phyloP scores from a whole-genome alignment of 306 rosid genomes.

The Medicago ruthenica region DNA sequence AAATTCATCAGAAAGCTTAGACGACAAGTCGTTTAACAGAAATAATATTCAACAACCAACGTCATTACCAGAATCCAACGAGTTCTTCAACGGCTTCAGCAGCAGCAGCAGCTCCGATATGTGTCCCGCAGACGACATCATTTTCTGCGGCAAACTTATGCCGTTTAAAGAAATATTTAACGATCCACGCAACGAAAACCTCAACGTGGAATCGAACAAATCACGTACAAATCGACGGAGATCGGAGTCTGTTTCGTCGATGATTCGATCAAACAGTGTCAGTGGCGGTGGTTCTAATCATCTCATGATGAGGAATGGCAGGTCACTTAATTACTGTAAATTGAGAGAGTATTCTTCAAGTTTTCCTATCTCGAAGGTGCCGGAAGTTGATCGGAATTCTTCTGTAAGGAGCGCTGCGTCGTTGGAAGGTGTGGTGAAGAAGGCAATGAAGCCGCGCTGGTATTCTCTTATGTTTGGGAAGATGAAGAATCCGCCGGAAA shows the following conservation, averaged over 20 bases:
- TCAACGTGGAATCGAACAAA: background rate
- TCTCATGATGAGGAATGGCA: conserved; percentile 55
- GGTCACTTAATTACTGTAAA: conserved; percentile 60
- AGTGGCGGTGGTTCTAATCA: conserved; percentile 22
- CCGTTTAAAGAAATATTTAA: conserved; percentile 48
- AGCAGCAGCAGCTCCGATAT: conserved; percentile 51
- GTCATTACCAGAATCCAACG: conserved; percentile 45
- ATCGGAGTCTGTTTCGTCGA: conserved; percentile 62
- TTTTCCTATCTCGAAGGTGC: conserved; percentile 33
- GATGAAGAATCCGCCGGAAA: conserved; percentile 73
- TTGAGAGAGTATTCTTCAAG: conserved; percentile 42
- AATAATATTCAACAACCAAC: conserved; percentile 40
- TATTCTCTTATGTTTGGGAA: conserved; percentile 68
- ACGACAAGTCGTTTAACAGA: conserved; percentile 41
- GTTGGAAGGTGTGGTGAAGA: conserved; percentile 38
- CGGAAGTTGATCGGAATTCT: conserved; percentile 52
- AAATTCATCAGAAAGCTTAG: conserved; percentile 15
- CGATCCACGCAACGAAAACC: background rate
- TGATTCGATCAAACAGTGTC: conserved; percentile 55
- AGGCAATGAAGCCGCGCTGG: conserved; percentile 69
- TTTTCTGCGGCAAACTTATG: conserved; percentile 62
- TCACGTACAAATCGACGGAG: conserved; percentile 39
- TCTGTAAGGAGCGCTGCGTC: conserved; percentile 42
- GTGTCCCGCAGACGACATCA: conserved; percentile 72
- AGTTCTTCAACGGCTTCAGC: conserved; percentile 59